Conservation (phyloP, 768 basidiomycete genomes). For the Flagelloscypha sp. region DNA sequence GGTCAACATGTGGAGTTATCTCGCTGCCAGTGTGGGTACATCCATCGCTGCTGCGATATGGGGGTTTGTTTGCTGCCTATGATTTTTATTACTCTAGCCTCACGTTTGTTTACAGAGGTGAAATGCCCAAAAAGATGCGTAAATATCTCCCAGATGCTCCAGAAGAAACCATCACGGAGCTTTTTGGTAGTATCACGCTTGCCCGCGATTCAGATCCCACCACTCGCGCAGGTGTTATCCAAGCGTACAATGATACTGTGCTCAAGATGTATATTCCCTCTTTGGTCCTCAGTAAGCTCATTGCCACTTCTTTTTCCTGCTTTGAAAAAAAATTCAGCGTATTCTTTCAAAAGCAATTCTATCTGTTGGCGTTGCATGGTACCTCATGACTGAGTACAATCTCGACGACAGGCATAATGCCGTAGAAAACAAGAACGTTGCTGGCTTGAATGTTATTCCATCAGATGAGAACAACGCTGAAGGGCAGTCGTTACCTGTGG, state of each 20-base stretch:
- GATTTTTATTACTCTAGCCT: too few species aligned
- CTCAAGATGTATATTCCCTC: conserved; percentile 22
- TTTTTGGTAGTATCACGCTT: conserved; percentile 13
- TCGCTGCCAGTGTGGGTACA: conserved; percentile 35
- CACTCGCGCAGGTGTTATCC: conserved; percentile 7
- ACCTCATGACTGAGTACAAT: too few species aligned
- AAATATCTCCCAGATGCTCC: conserved; percentile 16
- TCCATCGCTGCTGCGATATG: conserved; percentile 26
- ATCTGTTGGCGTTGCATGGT: too few species aligned
- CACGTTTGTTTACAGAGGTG: too few species aligned
- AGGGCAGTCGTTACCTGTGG: too few species aligned
- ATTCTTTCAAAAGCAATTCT: conserved; percentile 29
- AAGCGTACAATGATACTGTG: conserved; percentile 22
- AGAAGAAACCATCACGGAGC: conserved; percentile 9
- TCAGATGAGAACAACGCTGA: too few species aligned
- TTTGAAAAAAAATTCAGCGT: too few species aligned
- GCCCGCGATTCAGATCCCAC: conserved; percentile 7
- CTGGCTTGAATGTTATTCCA: too few species aligned
- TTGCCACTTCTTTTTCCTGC: too few species aligned
- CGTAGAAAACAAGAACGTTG: too few species aligned
- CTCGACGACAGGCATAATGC: too few species aligned
- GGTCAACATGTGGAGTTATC: conserved; percentile 38
- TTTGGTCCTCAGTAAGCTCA: conserved; percentile 29
- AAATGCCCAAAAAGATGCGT: conserved; percentile 16
- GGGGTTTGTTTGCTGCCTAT: too few species aligned